Percentiles rank a stretch among this genome's conserved stretches.
phyloP scores from a whole-genome alignment of 345 rosid genomes.

The Alliaria petiolata region DNA sequence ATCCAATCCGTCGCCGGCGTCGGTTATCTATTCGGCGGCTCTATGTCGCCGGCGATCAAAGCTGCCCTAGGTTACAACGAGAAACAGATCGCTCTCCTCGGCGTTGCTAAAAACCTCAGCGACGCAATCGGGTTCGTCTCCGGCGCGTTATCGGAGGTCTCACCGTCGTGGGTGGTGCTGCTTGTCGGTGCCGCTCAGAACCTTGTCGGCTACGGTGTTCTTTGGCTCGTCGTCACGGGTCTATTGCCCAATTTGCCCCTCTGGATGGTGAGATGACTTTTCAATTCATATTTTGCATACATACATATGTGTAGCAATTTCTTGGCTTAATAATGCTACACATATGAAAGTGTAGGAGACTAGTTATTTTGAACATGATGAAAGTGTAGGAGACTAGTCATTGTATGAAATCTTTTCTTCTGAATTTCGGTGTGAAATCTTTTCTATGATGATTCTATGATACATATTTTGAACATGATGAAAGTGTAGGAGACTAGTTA shows the following conservation, averaged over 20 bases:
- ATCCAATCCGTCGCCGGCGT: slow-evolving; percentile 76
- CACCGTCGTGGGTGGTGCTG: slow-evolving; percentile 59
- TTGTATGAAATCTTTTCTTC: too few species aligned
- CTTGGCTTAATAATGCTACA: too few species aligned
- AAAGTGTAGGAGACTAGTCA: too few species aligned
- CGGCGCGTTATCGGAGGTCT: slow-evolving; percentile 55
- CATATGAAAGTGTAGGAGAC: too few species aligned
- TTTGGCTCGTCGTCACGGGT: slow-evolving; percentile 61
- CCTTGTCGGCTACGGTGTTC: slow-evolving; percentile 62
- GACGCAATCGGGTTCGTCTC: slow-evolving; percentile 63
- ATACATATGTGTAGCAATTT: too few species aligned
- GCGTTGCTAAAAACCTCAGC: slow-evolving; percentile 86
- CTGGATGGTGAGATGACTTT: slow-evolving; percentile 64
- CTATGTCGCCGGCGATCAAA: slow-evolving; percentile 79
- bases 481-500: too few species aligned
- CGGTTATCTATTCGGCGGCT: slow-evolving; percentile 85
- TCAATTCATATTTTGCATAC: too few species aligned
- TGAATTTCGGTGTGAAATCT: too few species aligned
- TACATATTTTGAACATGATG: too few species aligned
- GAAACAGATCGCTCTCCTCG: slow-evolving; percentile 66
- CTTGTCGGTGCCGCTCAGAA: slow-evolving; percentile 63
- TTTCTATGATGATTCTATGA: too few species aligned
- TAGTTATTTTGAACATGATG: too few species aligned
- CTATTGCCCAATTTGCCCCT: slow-evolving; percentile 62
- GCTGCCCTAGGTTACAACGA: slow-evolving; percentile 63